A percentile compares a stretch with the other conserved stretches of the same genome.
Evolutionary conservation across 2,329 filamentous ascomycete genomes (phyloP).

Genomic region (Monosporascus sp.): DNA sequence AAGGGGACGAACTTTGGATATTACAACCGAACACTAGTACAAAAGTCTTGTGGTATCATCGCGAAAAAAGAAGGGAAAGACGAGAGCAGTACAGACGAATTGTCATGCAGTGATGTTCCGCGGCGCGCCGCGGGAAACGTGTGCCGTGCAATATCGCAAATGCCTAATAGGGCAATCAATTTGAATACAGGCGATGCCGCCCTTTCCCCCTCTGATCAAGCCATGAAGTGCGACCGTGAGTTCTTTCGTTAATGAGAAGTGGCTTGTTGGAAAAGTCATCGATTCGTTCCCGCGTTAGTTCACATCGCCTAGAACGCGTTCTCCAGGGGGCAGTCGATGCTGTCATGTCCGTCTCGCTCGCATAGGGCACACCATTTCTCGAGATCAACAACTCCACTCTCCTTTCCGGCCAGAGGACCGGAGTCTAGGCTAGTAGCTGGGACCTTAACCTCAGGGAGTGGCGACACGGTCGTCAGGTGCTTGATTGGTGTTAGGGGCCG

Average conservation of each 20-base stretch:
- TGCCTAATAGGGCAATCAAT: too few relatives aligned
- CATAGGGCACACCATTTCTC: conserved; percentile 96
- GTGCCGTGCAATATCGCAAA: not conserved
- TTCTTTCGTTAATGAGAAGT: not conserved
- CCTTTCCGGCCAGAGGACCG: conserved; percentile 70
- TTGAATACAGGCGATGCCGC: not conserved
- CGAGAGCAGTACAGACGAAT: not conserved
- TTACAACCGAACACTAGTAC: not conserved
- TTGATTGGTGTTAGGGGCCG: conserved; percentile 51
- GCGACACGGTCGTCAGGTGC: conserved; percentile 35
- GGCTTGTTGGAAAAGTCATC: not conserved
- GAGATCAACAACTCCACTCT: conserved; percentile 70
- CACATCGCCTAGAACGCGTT: conserved; percentile 55
- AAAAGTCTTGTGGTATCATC: not conserved
- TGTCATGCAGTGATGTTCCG: not conserved
- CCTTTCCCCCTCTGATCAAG: not conserved
- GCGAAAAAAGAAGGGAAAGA: not conserved
- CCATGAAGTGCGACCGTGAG: not conserved
- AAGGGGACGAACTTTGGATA: not conserved
- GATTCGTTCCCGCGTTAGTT: not conserved
- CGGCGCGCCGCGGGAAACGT: not conserved
- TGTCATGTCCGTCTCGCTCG: conserved; percentile 93
- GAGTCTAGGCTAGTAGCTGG: conserved; percentile 59
- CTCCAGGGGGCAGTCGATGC: conserved; percentile 90
- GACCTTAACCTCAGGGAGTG: conserved; percentile 37